Evolutionary conservation across 306 rosid species (phyloP).

Genomic region (Alnus glutinosa): DNA sequence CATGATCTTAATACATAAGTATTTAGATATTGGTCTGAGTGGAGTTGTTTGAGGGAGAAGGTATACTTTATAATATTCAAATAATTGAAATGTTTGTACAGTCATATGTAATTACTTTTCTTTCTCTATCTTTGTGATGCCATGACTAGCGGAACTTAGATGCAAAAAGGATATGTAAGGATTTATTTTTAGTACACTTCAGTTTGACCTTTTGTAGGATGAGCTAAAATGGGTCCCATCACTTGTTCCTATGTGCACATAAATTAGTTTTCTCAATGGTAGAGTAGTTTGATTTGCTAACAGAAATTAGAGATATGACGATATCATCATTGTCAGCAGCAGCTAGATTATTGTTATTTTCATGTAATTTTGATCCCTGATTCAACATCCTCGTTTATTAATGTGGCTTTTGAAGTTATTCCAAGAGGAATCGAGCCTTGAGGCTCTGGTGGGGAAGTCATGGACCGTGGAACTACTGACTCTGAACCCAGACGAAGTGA

Average conservation of each 20-base stretch:
- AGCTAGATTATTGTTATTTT: constrained; percentile 1
- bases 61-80: not conserved
- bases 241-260: not conserved
- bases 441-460: constrained; percentile 26
- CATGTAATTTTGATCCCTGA: not conserved
- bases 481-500: constrained; percentile 24
- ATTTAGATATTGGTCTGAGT: not conserved
- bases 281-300: constrained; percentile 2
- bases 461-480: constrained; percentile 34
- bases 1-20: not conserved
- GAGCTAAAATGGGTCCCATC: not conserved
- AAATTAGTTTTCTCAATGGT: not conserved
- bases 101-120: not conserved
- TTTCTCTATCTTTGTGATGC: constrained; percentile 6
- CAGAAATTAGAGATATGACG: not conserved
- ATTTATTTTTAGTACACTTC: not conserved
- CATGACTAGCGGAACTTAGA: not conserved
- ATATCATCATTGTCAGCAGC: constrained; percentile 2
- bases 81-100: not conserved
- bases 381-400: constrained; percentile 7
- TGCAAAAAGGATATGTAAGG: not conserved
- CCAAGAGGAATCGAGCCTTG: constrained; percentile 25
- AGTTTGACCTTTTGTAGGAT: not conserved
- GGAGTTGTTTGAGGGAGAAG: not conserved
- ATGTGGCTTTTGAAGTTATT: constrained; percentile 19